Base-by-base conservation (phyloP, 2,329 filamentous ascomycete species). In the Aspergillus sp. region DNA sequence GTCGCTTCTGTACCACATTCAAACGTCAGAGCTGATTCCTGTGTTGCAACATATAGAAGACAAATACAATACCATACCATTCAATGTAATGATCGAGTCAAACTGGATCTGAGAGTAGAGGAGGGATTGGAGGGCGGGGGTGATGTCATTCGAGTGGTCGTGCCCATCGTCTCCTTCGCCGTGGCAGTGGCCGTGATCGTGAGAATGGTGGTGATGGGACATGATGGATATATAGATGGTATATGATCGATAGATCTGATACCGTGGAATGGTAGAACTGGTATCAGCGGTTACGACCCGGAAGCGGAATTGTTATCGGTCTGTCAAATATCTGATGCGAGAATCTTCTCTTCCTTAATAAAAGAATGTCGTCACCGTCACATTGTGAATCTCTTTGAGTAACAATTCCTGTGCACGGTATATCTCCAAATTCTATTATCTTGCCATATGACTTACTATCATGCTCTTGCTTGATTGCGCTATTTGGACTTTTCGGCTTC, bases 21-120 rank as follows among this genome's bases (percentile, higher is more conserved):
- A 21, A 39, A 19, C 12, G n/a, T 48, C 14, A 56, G 35, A 11
- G 8, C 24, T 24, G 11, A 15, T 14, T n/a, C 5, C 27, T 6
- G 9, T 17, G 17, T 23, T 41, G 21, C 17, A 21, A 15, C 9
- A 21, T 14, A 19, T 6, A 5, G 14, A 35, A 11, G 37, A 7
- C 15, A 33, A 35, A 11, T 24, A 7, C 15, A 33, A 9, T 23
- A 17, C 39, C 44, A 17, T 68, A 75, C 73, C 95, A 74, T 99
- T 99, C 55, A 97, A 79, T 0, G 93, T 95, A 39, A 81, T 85
- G 62, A 99, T 87, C 27, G 87, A 84, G 76, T 91, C 88, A 77
- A 98, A 97, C 73, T 93, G 86, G 75, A 99, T 92, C 73, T 96
- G 90, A 63, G 90, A 86, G 79, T 97, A 98, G 37, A 99, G 86